A percentile compares a stretch with the other conserved stretches of the same genome.
Conservation (phyloP, 163 green algal genomes). For the Chlorella variabilis region DNA sequence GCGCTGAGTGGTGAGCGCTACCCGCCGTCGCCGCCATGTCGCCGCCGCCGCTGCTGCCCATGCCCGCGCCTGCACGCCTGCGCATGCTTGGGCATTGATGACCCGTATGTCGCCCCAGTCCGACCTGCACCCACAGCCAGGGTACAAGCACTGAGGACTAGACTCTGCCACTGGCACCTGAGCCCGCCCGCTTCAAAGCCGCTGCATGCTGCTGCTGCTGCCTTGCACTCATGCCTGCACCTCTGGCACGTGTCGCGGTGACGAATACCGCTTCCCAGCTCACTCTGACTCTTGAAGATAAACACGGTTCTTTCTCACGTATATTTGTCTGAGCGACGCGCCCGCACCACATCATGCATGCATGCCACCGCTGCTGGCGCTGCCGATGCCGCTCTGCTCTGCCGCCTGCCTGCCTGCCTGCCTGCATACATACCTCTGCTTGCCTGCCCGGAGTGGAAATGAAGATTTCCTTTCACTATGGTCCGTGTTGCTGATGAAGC, state of each 20-base stretch:
- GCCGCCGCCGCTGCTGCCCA: background rate
- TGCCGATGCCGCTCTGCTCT: background rate
- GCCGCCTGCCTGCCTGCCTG: background rate
- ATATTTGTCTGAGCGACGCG: slow-evolving; percentile 52
- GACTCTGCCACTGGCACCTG: slow-evolving; percentile 51
- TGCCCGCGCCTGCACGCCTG: background rate
- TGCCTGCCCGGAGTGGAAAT: slow-evolving; percentile 37
- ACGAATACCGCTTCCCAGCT: slow-evolving; percentile 67
- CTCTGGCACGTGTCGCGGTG: slow-evolving; percentile 36
- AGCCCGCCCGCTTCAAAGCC: slow-evolving; percentile 34
- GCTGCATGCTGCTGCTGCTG: background rate
- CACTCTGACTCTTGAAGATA: slow-evolving; percentile 66
- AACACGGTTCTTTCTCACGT: slow-evolving; percentile 60
- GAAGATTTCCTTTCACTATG: slow-evolving; percentile 53
- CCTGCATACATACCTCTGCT: too few relatives aligned
- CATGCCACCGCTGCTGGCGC: background rate
- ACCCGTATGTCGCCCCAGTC: slow-evolving; percentile 65
- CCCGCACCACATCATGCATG: background rate
- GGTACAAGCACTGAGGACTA: slow-evolving; percentile 58
- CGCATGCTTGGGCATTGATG: slow-evolving; percentile 46
- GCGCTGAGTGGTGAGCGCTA: too few relatives aligned
- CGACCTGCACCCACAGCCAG: slow-evolving; percentile 61
- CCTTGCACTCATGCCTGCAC: background rate
- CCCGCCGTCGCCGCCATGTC: too few relatives aligned
- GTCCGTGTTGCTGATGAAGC: slow-evolving; percentile 69